phyloP scores from a whole-genome alignment of 148 eudicot genomes.

The Spergularia marina region DNA sequence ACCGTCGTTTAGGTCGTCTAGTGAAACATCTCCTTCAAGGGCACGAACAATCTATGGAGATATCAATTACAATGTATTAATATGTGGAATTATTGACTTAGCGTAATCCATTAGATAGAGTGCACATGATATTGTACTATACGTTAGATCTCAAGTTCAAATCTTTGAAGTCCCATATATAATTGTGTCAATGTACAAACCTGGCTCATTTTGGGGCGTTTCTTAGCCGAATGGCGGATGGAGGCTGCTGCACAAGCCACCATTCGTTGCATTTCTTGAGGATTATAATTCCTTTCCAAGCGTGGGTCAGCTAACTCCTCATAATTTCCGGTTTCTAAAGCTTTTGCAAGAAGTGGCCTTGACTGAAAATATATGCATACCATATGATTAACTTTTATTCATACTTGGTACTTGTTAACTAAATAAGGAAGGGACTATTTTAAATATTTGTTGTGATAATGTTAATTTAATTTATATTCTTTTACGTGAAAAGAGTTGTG shows the following conservation, averaged over 20 bases:
- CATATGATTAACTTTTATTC: too few species aligned
- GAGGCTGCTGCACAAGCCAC: slow-evolving; percentile 69
- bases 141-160: not conserved
- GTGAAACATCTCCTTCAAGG: slow-evolving; percentile 60
- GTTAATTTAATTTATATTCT: too few species aligned
- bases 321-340: slow-evolving; percentile 44
- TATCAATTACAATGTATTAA: not conserved
- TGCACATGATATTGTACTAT: not conserved
- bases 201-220: slow-evolving; percentile 74
- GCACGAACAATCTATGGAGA: slow-evolving; percentile 57
- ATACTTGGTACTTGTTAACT: too few species aligned
- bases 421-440: too few species aligned
- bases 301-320: slow-evolving; percentile 55
- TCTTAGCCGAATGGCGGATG: slow-evolving; percentile 61
- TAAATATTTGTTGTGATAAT: too few species aligned
- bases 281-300: slow-evolving; percentile 39
- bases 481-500: too few species aligned
- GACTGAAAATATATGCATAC: slow-evolving; percentile 33
- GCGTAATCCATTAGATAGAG: too few species aligned
- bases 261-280: slow-evolving; percentile 50
- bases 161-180: too few species aligned
- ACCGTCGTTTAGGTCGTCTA: slow-evolving; percentile 55
- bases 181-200: slow-evolving; percentile 23
- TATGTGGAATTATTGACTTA: too few species aligned
- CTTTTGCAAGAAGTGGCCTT: slow-evolving; percentile 47